phyloP scores from a whole-genome alignment of 2,329 filamentous ascomycete species.

The Ophiostoma quercus region DNA sequence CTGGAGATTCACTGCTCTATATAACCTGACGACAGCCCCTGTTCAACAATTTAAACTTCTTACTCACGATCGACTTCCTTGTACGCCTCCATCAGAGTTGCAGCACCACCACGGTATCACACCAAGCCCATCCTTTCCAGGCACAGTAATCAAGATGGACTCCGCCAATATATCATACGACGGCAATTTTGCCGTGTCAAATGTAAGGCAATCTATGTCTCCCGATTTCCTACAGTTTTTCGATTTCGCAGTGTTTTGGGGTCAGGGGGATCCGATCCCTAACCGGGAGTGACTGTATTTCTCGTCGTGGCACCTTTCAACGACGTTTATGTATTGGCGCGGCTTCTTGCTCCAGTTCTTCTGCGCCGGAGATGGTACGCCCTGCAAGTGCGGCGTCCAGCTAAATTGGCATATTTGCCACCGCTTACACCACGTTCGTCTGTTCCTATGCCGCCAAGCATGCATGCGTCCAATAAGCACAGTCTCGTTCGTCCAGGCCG shows the following conservation, averaged over 20 bases:
- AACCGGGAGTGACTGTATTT: neutral
- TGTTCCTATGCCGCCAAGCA: neutral
- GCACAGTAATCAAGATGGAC: neutral
- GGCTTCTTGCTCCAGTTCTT: neutral
- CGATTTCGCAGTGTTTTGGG: neutral
- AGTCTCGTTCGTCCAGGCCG: neutral
- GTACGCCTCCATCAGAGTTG: neutral
- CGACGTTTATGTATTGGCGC: too few relatives aligned
- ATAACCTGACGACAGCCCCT: neutral
- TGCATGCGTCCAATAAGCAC: neutral
- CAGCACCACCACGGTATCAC: neutral
- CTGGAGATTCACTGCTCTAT: neutral
- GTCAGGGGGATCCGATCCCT: neutral
- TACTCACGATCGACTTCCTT: neutral
- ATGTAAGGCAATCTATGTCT: conserved; percentile 3
- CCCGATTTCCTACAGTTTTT: neutral
- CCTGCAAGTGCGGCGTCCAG: conserved; percentile 1
- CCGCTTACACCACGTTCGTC: neutral
- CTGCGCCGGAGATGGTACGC: neutral
- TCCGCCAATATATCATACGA: conserved; percentile 12
- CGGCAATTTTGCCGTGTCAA: neutral
- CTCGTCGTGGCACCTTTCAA: neutral
- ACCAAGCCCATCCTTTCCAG: neutral
- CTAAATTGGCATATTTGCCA: neutral
- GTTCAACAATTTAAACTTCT: neutral